Base-by-base conservation (phyloP, 495 filamentous ascomycete genomes). In the Tuber calosporum region DNA sequence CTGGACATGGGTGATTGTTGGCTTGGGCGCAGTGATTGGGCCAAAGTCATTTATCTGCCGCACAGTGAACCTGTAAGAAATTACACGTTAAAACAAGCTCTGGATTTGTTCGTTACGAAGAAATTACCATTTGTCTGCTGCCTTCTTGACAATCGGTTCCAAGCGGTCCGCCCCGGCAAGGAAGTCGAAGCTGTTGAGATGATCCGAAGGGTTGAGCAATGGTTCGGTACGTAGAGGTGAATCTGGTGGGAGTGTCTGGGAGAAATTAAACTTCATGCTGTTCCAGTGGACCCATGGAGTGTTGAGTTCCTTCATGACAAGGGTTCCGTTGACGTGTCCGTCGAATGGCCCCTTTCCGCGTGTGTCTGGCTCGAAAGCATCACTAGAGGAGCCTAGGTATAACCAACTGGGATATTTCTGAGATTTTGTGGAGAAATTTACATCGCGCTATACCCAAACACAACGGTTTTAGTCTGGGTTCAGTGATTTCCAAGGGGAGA, bases 291-390 rank as follows among this genome's bases (percentile, higher is more conserved):
- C 6, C 69, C 73, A 74, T 7, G 73, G 73, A 6, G 22, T 37
- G 11, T 19, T 22, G 30, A 67, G 69, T 40, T 74, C 73, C 41
- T 67, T 74, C 73, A 74, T 74, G 15, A 74, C 69, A 6, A 74
- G 53, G 22, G 69, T 17, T 4, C 73, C 73, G 43, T 74, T 72
- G 69, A 67, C 73, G 58, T 74, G 73, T 19, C 73, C 73, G 41
- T 66, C 67, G 73, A 74, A 74, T 26, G 73, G 73, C 11, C 73
- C 73, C 15, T 22, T 41, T 1, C 69, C 69, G 11, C 26, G 26
- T 15, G 73, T 74, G 42, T 74, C 69, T 34, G 69, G 62, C 39
- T 58, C 26, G 20, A 67, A 74, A 4, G 73, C 73, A 68, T 74
- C 58, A 38, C 38, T 34, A 0, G 73, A 74, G 39, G 39, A 48